These are phyloP conservation scores for Verruconis gallopava DNA, from an alignment of 2,329 filamentous ascomycete species.

Conservation along the genomic window DNA sequence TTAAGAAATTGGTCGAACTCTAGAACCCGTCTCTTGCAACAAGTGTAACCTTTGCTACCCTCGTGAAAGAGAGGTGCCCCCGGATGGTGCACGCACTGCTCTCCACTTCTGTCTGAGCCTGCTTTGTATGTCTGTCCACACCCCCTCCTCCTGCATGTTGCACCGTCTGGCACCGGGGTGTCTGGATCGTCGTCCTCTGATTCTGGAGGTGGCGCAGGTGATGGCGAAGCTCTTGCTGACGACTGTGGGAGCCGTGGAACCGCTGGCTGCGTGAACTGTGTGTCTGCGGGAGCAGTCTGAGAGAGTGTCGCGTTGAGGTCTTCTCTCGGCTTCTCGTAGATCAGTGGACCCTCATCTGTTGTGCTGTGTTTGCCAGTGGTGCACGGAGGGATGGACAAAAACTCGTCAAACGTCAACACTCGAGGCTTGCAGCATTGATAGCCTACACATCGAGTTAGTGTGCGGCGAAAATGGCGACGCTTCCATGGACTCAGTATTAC, in stretches of 20 bases:
- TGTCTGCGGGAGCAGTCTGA: slow-evolving; percentile 30
- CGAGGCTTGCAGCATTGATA: slow-evolving; percentile 99
- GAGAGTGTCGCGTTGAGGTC: slow-evolving; percentile 28
- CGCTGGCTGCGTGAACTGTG: slow-evolving; percentile 19
- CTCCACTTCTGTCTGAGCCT: slow-evolving; percentile 47
- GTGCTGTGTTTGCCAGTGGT: slow-evolving; percentile 87
- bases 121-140: slow-evolving; percentile 58
- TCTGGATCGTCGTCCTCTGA: slow-evolving; percentile 78
- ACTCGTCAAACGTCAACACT: slow-evolving; percentile 95
- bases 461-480: background rate
- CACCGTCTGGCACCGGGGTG: slow-evolving; percentile 58
- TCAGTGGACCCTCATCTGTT: slow-evolving; percentile 56
- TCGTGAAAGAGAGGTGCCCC: slow-evolving; percentile 92
- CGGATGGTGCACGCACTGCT: slow-evolving; percentile 79
- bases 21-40: slow-evolving; percentile 87
- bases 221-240: slow-evolving; percentile 24
- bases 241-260: slow-evolving; percentile 23
- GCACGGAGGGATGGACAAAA: slow-evolving; percentile 83
- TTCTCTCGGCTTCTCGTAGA: slow-evolving; percentile 31
- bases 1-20: slow-evolving; percentile 98
- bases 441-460: slow-evolving; percentile 40
- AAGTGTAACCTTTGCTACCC: slow-evolving; percentile 94
- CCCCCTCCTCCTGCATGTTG: slow-evolving; percentile 62
- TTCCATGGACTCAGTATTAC: slow-evolving; percentile 37
- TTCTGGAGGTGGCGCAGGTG: slow-evolving; percentile 54